These are phyloP conservation scores for Ambrosiella xylebori DNA, from an alignment of 2,329 filamentous ascomycete genomes.

Conservation along the genomic window DNA sequence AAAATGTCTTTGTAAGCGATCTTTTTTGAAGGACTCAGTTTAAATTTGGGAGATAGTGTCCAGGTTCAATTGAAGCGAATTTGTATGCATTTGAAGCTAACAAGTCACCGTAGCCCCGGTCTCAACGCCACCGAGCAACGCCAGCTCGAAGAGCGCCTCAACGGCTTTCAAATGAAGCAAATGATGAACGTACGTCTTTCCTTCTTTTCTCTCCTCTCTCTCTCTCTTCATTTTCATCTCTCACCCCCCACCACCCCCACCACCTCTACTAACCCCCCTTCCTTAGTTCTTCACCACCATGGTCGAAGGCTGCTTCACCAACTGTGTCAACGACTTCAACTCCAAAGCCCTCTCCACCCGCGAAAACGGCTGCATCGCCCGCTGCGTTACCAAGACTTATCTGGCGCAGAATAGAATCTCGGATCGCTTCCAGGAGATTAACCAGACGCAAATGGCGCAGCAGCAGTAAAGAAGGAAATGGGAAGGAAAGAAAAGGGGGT, in stretches of 20 bases:
- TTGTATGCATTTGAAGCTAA: background rate
- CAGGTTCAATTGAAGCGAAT: background rate
- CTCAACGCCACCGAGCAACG: conserved; percentile 51
- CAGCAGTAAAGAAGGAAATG: conserved; percentile 18
- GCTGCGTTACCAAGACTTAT: conserved; percentile 93
- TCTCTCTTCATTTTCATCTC: background rate
- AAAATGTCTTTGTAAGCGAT: conserved; percentile 13
- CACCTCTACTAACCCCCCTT: conserved; percentile 3
- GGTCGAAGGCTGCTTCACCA: conserved; percentile 82
- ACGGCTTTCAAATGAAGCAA: conserved; percentile 97
- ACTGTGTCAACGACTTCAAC: conserved; percentile 97
- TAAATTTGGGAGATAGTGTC: background rate
- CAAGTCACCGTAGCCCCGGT: conserved; percentile 10
- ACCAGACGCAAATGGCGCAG: conserved; percentile 39
- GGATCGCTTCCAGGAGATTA: conserved; percentile 69
- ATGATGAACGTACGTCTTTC: conserved; percentile 71
- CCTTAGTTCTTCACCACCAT: conserved; percentile 44
- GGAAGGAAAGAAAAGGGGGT: background rate
- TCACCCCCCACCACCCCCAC: background rate
- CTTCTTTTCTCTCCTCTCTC: background rate
- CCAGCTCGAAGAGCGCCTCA: conserved; percentile 85
- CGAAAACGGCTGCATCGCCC: conserved; percentile 82
- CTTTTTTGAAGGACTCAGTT: background rate
- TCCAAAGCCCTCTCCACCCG: conserved; percentile 80
- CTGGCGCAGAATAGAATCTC: conserved; percentile 79